A percentile compares a stretch with the other conserved stretches of the same genome.
phyloP scores from a whole-genome alignment of 345 rosid genomes.

The Gossypium sturtianum region DNA sequence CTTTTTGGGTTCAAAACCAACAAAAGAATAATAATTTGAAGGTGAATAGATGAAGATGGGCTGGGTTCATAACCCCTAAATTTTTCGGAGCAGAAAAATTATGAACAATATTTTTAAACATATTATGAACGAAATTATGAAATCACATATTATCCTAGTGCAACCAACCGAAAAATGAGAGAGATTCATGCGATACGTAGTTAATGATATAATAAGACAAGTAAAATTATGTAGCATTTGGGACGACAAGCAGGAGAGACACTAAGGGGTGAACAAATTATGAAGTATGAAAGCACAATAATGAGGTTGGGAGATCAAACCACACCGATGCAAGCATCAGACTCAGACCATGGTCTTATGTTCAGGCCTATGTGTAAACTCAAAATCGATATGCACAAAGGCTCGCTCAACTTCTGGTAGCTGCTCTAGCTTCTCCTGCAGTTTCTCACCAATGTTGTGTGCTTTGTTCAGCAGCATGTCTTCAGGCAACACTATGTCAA shows the following conservation, averaged over 20 bases:
- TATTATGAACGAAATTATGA: too few species aligned
- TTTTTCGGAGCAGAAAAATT: too few species aligned
- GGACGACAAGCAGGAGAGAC: not conserved
- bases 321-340: too few species aligned
- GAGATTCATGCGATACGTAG: not conserved
- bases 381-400: constrained; percentile 81
- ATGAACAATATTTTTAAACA: too few species aligned
- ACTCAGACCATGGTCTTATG: constrained; percentile 43
- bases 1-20: too few species aligned
- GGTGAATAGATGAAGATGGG: too few species aligned
- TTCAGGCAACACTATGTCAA: constrained; percentile 66
- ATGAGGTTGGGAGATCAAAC: not conserved
- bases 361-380: constrained; percentile 71
- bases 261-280: not conserved
- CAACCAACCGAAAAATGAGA: not conserved
- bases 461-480: constrained; percentile 64
- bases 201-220: not conserved
- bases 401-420: constrained; percentile 80
- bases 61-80: too few species aligned
- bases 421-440: constrained; percentile 80
- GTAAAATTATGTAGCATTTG: not conserved
- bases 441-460: constrained; percentile 77
- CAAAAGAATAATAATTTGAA: too few species aligned
- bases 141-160: too few species aligned
- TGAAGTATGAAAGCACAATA: not conserved